Conservation (phyloP, 495 filamentous ascomycete genomes). For the Neurospora terricola region DNA sequence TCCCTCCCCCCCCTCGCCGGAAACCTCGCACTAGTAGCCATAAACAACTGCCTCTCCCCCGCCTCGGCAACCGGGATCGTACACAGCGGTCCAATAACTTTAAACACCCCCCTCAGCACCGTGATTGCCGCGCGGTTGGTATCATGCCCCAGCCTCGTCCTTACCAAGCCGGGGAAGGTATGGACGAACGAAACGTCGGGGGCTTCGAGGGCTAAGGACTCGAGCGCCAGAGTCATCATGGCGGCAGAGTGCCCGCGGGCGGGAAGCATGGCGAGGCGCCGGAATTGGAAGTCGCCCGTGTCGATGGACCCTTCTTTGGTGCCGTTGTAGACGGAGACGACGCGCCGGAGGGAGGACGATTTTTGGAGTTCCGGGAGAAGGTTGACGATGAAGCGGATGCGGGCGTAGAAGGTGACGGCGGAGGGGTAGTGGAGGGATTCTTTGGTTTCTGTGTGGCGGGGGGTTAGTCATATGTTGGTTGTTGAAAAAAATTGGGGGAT, state of each 20-base stretch:
- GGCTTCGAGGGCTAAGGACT: conserved; percentile 34
- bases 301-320: conserved; percentile 45
- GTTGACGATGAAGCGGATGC: conserved; percentile 52
- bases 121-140: not conserved
- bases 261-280: conserved; percentile 3
- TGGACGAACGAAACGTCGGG: conserved; percentile 50
- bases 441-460: conserved; percentile 33
- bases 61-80: conserved; percentile 27
- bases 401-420: conserved; percentile 50
- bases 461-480: not conserved
- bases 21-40: conserved; percentile 42
- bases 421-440: conserved; percentile 49
- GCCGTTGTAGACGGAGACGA: conserved; percentile 46
- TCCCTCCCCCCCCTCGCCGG: conserved; percentile 17
- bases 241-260: conserved; percentile 35
- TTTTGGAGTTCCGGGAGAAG: conserved; percentile 49
- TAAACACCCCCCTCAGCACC: not conserved
- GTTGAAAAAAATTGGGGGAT: too few species aligned
- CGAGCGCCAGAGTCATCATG: conserved; percentile 43
- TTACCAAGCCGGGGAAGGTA: conserved; percentile 44
- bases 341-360: conserved; percentile 40
- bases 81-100: conserved; percentile 8
- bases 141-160: conserved; percentile 20
- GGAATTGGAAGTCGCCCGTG: conserved; percentile 34
- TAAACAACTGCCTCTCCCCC: conserved; percentile 46